Percentiles rank a stretch among this genome's conserved stretches.
phyloP scores from a whole-genome alignment of 2,329 filamentous ascomycete species.

The Penicillium aurantiogriseum region DNA sequence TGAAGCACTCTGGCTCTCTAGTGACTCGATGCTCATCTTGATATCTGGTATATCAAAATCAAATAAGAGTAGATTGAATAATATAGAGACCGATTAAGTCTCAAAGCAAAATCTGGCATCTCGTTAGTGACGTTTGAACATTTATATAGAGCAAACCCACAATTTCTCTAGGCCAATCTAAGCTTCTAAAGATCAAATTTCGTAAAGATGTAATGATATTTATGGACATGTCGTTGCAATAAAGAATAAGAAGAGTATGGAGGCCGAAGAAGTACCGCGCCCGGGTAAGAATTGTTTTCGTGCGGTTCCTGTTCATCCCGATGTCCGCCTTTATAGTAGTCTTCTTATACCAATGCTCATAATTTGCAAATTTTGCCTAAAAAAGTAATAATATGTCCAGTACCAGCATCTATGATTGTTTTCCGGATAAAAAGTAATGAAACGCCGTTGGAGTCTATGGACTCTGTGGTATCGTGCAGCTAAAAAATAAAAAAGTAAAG shows the following conservation, averaged over 20 bases:
- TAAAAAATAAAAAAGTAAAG: slow-evolving; percentile 8
- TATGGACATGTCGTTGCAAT: neutral
- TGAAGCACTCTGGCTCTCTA: neutral
- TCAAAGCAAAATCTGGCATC: neutral
- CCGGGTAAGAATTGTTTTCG: slow-evolving; percentile 18
- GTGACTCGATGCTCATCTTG: slow-evolving; percentile 13
- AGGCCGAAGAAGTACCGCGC: slow-evolving; percentile 6
- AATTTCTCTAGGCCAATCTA: neutral
- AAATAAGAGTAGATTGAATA: neutral
- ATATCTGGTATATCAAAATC: neutral
- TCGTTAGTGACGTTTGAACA: neutral
- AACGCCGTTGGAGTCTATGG: neutral
- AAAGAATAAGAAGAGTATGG: neutral
- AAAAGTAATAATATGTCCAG: neutral
- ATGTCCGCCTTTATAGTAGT: too few species aligned
- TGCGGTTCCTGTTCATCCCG: slow-evolving; percentile 21
- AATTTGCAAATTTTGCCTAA: neutral
- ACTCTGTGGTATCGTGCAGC: slow-evolving; percentile 17
- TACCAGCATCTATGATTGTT: neutral
- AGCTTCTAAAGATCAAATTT: neutral
- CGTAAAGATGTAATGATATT: neutral
- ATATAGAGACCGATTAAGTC: neutral
- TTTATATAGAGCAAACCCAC: neutral
- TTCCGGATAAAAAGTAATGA: neutral
- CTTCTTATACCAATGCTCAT: neutral